These are phyloP conservation scores for Wickerhamiella brachini DNA, from an alignment of 805 yeast species.

Conservation along the genomic window DNA sequence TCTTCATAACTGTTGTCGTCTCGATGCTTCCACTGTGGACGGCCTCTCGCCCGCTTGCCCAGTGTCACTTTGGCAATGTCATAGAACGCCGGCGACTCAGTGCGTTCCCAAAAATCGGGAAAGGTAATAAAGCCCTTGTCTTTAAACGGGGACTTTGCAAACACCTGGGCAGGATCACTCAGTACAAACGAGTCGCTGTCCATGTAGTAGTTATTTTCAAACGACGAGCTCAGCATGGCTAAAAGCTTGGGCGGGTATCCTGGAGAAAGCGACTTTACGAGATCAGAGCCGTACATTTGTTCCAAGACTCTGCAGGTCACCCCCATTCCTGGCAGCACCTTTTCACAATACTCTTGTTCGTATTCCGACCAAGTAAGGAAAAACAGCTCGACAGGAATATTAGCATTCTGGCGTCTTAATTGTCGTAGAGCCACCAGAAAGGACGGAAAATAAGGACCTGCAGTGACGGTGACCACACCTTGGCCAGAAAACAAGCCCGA, in stretches of 20 bases:
- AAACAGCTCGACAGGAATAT: slow-evolving; percentile 70
- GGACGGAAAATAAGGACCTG: slow-evolving; percentile 64
- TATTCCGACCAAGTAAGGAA: slow-evolving; percentile 59
- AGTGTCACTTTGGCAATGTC: slow-evolving; percentile 48
- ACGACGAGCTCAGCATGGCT: slow-evolving; percentile 58
- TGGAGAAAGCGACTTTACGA: slow-evolving; percentile 35
- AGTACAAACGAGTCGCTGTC: slow-evolving; percentile 72
- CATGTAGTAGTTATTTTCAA: slow-evolving; percentile 54
- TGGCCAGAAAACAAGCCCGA: slow-evolving; percentile 23
- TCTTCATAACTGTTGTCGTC: slow-evolving; percentile 21
- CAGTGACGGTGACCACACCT: slow-evolving; percentile 66
- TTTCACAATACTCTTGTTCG: slow-evolving; percentile 56
- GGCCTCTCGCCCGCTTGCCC: slow-evolving; percentile 26
- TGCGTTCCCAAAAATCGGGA: slow-evolving; percentile 86
- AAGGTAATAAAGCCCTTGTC: slow-evolving; percentile 44
- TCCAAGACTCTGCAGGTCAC: slow-evolving; percentile 59
- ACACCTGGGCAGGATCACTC: slow-evolving; percentile 45
- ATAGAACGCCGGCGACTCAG: slow-evolving; percentile 62
- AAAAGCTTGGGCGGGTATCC: slow-evolving; percentile 60
- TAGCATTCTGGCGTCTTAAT: slow-evolving; percentile 46
- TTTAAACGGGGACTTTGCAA: slow-evolving; percentile 42
- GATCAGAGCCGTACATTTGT: slow-evolving; percentile 44
- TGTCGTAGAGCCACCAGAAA: slow-evolving; percentile 51
- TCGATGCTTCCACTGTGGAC: slow-evolving; percentile 10
- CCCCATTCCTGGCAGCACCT: slow-evolving; percentile 43